Percentiles rank a stretch among this genome's conserved stretches.
phyloP scores from a whole-genome alignment of 139 green algal genomes.

The Chlamydomonas sphaeroides region DNA sequence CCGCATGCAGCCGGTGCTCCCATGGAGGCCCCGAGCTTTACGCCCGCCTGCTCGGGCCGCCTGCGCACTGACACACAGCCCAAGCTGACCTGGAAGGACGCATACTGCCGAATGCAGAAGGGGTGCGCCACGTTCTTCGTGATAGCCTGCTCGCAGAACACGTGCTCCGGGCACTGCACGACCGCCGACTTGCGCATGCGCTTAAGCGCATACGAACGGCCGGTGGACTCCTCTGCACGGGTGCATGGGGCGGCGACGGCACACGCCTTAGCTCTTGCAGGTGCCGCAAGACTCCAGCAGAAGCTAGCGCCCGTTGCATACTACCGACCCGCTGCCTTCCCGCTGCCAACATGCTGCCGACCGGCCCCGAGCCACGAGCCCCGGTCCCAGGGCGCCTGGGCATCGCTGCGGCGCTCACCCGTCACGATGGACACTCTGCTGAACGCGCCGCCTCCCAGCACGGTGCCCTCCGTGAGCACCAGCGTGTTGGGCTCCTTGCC shows the following conservation, averaged over 20 bases:
- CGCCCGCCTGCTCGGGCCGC: too few relatives aligned
- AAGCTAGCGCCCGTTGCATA: too few relatives aligned
- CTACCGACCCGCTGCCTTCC: too few relatives aligned
- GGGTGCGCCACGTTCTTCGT: conserved; percentile 92
- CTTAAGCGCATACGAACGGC: conserved; percentile 90
- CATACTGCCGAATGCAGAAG: conserved; percentile 97
- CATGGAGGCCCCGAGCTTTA: too few relatives aligned
- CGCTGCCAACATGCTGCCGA: too few relatives aligned
- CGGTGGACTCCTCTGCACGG: conserved; percentile 66
- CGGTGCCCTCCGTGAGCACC: conserved; percentile 80
- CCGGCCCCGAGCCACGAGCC: too few relatives aligned
- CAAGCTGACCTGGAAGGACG: conserved; percentile 81
- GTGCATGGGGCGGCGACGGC: not conserved
- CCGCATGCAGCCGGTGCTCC: too few relatives aligned
- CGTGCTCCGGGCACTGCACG: conserved; percentile 93
- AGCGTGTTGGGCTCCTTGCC: conserved; percentile 63
- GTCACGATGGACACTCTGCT: conserved; percentile 81
- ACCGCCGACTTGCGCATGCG: conserved; percentile 92
- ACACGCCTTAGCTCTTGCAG: too few relatives aligned
- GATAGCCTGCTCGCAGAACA: conserved; percentile 96
- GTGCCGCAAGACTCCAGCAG: too few relatives aligned
- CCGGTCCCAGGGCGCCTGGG: too few relatives aligned
- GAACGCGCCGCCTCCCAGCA: conserved; percentile 92
- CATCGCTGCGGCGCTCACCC: not conserved
- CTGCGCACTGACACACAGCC: too few relatives aligned